phyloP scores from a whole-genome alignment of 345 rosid genomes.

The Rhodamnia argentea region DNA sequence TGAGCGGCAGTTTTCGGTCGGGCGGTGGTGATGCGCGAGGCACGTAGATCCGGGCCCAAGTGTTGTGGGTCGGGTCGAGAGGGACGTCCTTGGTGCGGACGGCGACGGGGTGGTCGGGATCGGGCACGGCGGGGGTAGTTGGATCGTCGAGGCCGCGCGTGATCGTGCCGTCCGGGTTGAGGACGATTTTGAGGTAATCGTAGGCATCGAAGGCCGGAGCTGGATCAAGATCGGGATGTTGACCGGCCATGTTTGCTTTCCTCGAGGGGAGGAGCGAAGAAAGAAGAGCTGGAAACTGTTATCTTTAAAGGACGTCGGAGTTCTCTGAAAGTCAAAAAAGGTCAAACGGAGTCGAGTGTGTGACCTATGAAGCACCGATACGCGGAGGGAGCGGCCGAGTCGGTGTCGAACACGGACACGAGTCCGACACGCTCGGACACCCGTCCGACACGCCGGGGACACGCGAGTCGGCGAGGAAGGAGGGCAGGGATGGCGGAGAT shows the following conservation, averaged over 20 bases:
- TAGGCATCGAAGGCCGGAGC: neutral
- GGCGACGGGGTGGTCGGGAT: neutral
- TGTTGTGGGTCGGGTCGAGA: neutral
- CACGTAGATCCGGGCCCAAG: neutral
- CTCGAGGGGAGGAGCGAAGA: no score
- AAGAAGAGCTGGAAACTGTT: no score
- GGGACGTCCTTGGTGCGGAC: slow-evolving; percentile 1
- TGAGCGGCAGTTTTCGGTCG: slow-evolving; percentile 16
- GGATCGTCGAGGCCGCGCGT: neutral
- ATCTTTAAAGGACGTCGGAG: no score
- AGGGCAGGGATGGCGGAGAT: no score
- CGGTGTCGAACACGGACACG: no score
- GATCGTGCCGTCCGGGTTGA: neutral
- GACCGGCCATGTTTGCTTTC: neutral
- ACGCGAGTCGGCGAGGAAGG: no score
- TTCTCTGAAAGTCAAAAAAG: neutral
- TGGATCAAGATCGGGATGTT: neutral
- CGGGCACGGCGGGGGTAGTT: neutral
- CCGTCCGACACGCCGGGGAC: no score
- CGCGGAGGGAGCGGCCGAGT: no score
- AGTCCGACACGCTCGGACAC: no score
- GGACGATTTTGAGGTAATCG: neutral
- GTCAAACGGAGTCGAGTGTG: neutral
- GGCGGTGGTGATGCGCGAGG: neutral
- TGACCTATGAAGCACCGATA: no score